Conservation (phyloP, 768 basidiomycete species). For the Leccinum broughii region DNA sequence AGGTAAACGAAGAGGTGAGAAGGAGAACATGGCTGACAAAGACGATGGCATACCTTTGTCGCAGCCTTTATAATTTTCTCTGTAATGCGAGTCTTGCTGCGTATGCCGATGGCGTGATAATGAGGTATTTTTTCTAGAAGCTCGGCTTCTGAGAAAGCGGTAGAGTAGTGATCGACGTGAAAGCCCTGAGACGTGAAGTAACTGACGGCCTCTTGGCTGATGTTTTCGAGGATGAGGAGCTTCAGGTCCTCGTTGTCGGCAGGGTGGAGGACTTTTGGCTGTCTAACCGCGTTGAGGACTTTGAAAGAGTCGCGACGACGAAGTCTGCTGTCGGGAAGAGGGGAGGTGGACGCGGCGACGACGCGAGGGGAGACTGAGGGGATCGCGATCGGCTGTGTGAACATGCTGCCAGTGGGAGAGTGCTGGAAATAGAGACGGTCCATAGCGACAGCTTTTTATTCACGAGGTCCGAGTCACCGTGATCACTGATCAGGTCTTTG, state of each 20-base stretch:
- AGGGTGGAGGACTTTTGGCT: constrained; percentile 75
- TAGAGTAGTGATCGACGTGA: constrained; percentile 85
- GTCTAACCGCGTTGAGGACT: constrained; percentile 42
- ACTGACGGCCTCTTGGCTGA: constrained; percentile 85
- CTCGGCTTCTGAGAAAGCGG: constrained; percentile 91
- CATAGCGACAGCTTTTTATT: constrained; percentile 16
- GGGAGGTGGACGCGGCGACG: constrained; percentile 57
- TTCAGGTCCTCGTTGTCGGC: constrained; percentile 78
- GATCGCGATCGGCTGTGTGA: constrained; percentile 47
- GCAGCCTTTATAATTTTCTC: constrained; percentile 85
- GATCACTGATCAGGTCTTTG: background rate
- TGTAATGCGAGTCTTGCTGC: constrained; percentile 97
- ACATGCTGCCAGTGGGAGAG: constrained; percentile 37
- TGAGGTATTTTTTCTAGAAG: constrained; percentile 77
- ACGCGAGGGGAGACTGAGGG: constrained; percentile 27
- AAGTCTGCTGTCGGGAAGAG: constrained; percentile 49
- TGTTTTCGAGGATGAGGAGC: constrained; percentile 91
- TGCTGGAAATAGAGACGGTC: constrained; percentile 12
- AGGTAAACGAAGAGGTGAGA: constrained; percentile 1
- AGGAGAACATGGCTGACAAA: background rate
- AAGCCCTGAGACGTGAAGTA: constrained; percentile 82
- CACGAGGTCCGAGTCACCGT: background rate
- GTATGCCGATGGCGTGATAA: constrained; percentile 95
- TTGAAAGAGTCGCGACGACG: constrained; percentile 37
- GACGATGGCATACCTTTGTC: constrained; percentile 58